A percentile compares a stretch with the other conserved stretches of the same genome.
Evolutionary conservation across 2,329 filamentous ascomycete species (phyloP).

Genomic region (Venturia carpophila): DNA sequence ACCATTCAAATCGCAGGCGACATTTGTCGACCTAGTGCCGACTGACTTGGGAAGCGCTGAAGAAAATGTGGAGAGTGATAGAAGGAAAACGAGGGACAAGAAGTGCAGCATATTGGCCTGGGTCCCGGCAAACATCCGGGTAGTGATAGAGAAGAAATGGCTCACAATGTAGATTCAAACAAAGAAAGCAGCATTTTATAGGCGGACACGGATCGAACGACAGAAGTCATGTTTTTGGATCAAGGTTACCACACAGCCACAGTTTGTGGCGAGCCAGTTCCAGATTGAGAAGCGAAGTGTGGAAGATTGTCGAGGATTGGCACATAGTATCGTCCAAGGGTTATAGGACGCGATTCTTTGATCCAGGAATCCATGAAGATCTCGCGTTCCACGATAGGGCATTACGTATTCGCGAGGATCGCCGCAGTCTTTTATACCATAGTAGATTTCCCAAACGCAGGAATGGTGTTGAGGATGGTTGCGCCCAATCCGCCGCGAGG

Average conservation of each 20-base stretch:
- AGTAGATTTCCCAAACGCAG: neutral
- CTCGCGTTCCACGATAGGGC: neutral
- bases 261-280: slow-evolving; percentile 6
- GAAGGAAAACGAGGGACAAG: neutral
- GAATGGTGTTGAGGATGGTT: neutral
- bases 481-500: no score
- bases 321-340: neutral
- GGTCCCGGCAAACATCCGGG: neutral
- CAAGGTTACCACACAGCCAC: neutral
- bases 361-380: neutral
- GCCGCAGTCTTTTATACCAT: neutral
- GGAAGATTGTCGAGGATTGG: neutral
- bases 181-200: neutral
- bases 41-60: neutral
- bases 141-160: neutral
- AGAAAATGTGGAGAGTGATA: neutral
- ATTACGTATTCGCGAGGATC: neutral
- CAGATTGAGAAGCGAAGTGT: slow-evolving; percentile 1
- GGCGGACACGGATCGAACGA: neutral
- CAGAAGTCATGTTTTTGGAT: neutral
- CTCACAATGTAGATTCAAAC: neutral
- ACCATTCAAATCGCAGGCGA: slow-evolving; percentile 2
- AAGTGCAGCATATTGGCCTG: neutral
- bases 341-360: neutral
- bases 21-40: neutral